Percentiles rank a stretch among this genome's conserved stretches.
Evolutionary conservation across 169 alveolate genomes (phyloP).

Genomic region (Plasmodium knowlesi): DNA sequence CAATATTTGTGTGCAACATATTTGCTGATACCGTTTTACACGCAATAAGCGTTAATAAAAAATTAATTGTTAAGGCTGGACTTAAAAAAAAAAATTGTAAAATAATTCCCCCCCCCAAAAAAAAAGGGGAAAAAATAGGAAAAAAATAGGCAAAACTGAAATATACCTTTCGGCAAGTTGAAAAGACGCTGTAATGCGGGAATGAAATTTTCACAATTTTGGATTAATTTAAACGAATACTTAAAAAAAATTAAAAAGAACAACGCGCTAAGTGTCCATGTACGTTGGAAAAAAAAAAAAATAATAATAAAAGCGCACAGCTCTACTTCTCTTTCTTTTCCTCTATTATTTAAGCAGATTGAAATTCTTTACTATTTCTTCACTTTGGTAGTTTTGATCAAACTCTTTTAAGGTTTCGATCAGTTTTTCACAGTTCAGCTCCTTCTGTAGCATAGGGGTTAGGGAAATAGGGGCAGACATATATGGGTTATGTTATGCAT

Average conservation of each 20-base stretch:
- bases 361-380: slow-evolving; percentile 41
- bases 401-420: slow-evolving; percentile 21
- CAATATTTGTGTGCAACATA: background rate
- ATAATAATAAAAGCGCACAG: background rate
- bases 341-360: slow-evolving; percentile 34
- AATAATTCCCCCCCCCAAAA: background rate
- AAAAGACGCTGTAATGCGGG: background rate
- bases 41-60: background rate
- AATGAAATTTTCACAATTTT: background rate
- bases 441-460: slow-evolving; percentile 9
- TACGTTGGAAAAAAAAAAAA: background rate
- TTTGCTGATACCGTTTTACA: background rate
- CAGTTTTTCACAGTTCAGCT: slow-evolving; percentile 37
- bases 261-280: background rate
- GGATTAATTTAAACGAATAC: background rate
- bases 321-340: background rate
- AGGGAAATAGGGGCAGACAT: background rate
- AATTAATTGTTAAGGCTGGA: background rate
- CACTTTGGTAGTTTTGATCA: slow-evolving; percentile 29
- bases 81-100: background rate
- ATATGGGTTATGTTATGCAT: background rate
- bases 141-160: no score
- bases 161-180: background rate
- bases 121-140: no score
- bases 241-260: background rate